A percentile compares a stretch with the other conserved stretches of the same genome.
phyloP scores from a whole-genome alignment of 768 basidiomycete genomes.

The Mycena amicta region DNA sequence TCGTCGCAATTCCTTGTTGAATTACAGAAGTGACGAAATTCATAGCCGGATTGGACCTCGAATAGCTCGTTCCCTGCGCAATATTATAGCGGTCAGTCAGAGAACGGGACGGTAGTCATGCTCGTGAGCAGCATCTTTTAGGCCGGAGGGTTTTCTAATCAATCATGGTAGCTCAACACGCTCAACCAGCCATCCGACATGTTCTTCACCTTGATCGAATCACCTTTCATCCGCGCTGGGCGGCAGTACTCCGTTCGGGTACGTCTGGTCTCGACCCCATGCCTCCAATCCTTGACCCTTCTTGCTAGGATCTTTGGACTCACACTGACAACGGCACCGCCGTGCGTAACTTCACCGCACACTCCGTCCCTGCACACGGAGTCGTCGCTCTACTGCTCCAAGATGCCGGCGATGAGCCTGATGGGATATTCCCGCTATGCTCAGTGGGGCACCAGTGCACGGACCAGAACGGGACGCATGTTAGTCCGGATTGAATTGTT shows the following conservation, averaged over 20 bases:
- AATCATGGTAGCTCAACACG: conserved; percentile 54
- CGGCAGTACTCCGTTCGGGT: conserved; percentile 62
- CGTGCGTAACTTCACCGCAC: conserved; percentile 48
- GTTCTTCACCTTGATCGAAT: conserved; percentile 64
- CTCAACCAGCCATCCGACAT: conserved; percentile 52
- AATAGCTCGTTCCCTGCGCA: conserved; percentile 57
- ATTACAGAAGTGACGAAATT: background rate
- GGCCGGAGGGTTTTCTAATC: too few species aligned
- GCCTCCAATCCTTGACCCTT: background rate
- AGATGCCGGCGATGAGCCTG: conserved; percentile 55
- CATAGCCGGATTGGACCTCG: conserved; percentile 40
- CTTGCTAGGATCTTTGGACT: conserved; percentile 52
- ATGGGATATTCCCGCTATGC: conserved; percentile 51
- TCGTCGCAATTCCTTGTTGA: conserved; percentile 18
- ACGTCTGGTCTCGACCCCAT: too few species aligned
- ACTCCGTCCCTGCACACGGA: conserved; percentile 53
- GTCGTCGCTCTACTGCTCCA: conserved; percentile 55
- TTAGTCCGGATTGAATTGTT: conserved; percentile 8
- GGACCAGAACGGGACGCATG: conserved; percentile 47
- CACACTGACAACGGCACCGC: conserved; percentile 59
- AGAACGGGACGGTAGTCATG: conserved; percentile 67
- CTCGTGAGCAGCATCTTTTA: too few species aligned
- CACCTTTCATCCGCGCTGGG: conserved; percentile 66
- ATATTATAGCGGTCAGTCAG: conserved; percentile 64
- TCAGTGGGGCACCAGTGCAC: conserved; percentile 54